Conservation (phyloP, 2,329 filamentous ascomycete species). For the Tolypocladium cylindrosporum region DNA sequence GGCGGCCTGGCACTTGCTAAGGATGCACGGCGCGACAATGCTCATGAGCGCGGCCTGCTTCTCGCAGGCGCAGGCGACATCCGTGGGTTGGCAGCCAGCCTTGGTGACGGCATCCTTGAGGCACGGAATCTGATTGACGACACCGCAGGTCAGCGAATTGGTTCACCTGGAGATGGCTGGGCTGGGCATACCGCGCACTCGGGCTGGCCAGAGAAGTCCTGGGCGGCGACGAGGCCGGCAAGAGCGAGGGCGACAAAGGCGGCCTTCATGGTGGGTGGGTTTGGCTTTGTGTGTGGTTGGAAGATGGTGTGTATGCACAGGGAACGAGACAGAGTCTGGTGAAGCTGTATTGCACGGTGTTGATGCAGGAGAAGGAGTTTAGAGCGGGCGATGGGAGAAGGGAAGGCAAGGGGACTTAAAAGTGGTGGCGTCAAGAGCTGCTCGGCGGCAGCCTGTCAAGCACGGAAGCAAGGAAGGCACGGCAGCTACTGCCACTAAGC, state of each 20-base stretch:
- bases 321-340: background rate
- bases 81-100: slow-evolving; percentile 24
- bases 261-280: slow-evolving; percentile 28
- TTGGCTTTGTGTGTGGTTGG: background rate
- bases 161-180: background rate
- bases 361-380: background rate
- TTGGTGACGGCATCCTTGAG: slow-evolving; percentile 22
- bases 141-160: slow-evolving; percentile 1
- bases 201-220: slow-evolving; percentile 24
- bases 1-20: slow-evolving; percentile 20
- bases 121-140: slow-evolving; percentile 18
- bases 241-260: slow-evolving; percentile 20
- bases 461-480: background rate
- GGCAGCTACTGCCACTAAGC: background rate
- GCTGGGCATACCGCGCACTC: slow-evolving; percentile 27
- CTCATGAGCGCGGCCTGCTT: slow-evolving; percentile 20
- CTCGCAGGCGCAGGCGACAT: slow-evolving; percentile 29
- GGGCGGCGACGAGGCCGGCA: slow-evolving; percentile 26
- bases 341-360: background rate
- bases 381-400: background rate
- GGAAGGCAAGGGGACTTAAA: slow-evolving; percentile 3
- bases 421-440: background rate
- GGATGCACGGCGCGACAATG: slow-evolving; percentile 20
- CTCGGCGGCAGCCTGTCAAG: background rate
- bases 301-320: background rate